Conservation (phyloP, 441 rosid species). For the Codiaeum variegatum region DNA sequence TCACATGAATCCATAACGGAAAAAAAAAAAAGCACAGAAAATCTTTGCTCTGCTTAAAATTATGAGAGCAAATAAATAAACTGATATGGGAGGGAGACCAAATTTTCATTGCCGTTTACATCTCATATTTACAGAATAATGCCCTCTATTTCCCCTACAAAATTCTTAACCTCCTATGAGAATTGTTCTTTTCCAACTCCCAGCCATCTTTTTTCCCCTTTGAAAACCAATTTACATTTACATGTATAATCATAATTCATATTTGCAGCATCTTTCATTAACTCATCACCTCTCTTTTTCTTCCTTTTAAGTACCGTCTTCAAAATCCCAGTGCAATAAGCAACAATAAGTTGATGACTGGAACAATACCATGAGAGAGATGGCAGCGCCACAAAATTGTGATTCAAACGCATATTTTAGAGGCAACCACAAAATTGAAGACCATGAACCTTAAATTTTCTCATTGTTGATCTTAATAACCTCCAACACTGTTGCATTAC, state of each 20-base stretch:
- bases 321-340: not conserved
- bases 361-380: not conserved
- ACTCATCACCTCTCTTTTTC: not conserved
- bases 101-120: conserved; percentile 42
- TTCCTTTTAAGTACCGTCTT: not conserved
- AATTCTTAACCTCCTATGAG: conserved; percentile 28
- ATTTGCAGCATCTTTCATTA: not conserved
- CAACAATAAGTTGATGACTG: not conserved
- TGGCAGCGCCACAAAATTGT: not conserved
- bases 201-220: conserved; percentile 1
- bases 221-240: conserved; percentile 15
- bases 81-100: not conserved
- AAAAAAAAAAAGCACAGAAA: not conserved
- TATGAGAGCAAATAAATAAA: not conserved
- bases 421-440: not conserved
- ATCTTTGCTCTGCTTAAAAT: not conserved
- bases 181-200: conserved; percentile 12
- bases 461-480: conserved; percentile 41
- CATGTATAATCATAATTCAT: conserved; percentile 2
- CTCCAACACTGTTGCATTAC: conserved; percentile 77
- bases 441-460: conserved; percentile 5
- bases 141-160: conserved; percentile 47
- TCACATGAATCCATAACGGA: too few species aligned
- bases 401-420: not conserved
- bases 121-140: conserved; percentile 60